Base-by-base conservation (phyloP, 495 filamentous ascomycete genomes). In the Glutinoglossum americanum region DNA sequence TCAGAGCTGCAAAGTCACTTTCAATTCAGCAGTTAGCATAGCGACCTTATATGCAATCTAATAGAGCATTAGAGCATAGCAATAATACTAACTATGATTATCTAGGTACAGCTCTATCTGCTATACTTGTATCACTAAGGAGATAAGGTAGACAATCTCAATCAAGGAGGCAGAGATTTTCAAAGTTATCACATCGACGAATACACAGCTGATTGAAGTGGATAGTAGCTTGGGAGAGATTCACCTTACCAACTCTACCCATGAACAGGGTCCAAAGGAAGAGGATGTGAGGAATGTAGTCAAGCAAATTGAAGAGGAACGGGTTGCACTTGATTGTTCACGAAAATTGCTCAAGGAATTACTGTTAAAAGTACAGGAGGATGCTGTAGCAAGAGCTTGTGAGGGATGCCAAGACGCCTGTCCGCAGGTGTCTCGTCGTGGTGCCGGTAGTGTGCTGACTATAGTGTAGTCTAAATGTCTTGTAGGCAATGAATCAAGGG, bases 11-110 rank as follows among this genome's bases (percentile, higher is more conserved):
- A 65, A 67, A 58, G 45, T 66, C 39, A 59, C 65, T 27, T 64
- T 70, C 19, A 70, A 64, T 33, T 61, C 61, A 15, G 61, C 67
- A 23, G 60, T 63, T n/a, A 62, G 63, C 57, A 63, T 66, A 17
- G 69, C 68, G 27, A 70, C 68, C 28, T 66, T 71, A 65, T 71
- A 62, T 19, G 60, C 54, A 60, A 59, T 55, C 41, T 49, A 57
- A 58, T 27, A 26, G 56, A 21, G 51, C 17, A 54, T 44, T 27
- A 30, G 19, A 37, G 49, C 51, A 35, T 59, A 54, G 39, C 19
- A 57, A 45, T 62, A 62, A 66, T 30, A 37, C 61, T 54, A n/a
- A 35, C 11, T 35, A 35, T 35, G 32, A 35, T 35, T 35, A 35
- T 35, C 45, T 57, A 64, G 66, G 41, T 66, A 68, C 51, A 68